These are phyloP conservation scores for Aspergillus flavus DNA, from an alignment of 2,329 filamentous ascomycete species.

Conservation along the genomic window DNA sequence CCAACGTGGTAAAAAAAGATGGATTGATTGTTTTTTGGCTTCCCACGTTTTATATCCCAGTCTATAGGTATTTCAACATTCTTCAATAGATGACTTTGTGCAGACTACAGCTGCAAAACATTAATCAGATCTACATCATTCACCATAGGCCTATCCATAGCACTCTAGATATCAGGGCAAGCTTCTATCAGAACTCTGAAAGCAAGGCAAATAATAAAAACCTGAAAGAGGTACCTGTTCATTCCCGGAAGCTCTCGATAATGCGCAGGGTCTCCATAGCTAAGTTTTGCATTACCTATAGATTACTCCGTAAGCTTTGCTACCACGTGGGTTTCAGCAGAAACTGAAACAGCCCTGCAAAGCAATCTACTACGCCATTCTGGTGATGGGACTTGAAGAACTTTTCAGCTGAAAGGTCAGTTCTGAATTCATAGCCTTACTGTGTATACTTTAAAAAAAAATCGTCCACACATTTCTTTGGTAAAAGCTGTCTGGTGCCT, in stretches of 20 bases:
- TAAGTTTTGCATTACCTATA: too few species aligned
- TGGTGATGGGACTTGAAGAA: too few species aligned
- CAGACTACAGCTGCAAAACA: not conserved
- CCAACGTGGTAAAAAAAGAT: not conserved
- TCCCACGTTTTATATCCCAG: conserved; percentile 1
- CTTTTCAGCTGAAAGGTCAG: too few species aligned
- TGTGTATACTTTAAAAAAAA: too few species aligned
- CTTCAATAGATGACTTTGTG: not conserved
- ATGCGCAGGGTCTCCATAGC: not conserved
- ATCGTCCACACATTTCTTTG: too few species aligned
- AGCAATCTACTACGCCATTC: too few species aligned
- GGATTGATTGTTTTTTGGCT: not conserved
- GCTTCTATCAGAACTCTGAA: not conserved
- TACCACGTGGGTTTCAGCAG: not conserved
- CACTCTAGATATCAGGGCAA: not conserved
- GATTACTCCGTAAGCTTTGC: not conserved
- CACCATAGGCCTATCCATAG: not conserved
- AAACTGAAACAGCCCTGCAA: not conserved
- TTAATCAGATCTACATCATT: not conserved
- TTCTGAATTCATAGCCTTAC: too few species aligned
- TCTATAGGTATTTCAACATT: not conserved
- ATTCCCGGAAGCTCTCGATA: not conserved
- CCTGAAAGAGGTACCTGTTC: not conserved
- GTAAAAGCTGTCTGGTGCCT: too few species aligned
- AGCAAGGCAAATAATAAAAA: not conserved